phyloP scores from a whole-genome alignment of 257 asterid species.

The Solanum chiquidenum region DNA sequence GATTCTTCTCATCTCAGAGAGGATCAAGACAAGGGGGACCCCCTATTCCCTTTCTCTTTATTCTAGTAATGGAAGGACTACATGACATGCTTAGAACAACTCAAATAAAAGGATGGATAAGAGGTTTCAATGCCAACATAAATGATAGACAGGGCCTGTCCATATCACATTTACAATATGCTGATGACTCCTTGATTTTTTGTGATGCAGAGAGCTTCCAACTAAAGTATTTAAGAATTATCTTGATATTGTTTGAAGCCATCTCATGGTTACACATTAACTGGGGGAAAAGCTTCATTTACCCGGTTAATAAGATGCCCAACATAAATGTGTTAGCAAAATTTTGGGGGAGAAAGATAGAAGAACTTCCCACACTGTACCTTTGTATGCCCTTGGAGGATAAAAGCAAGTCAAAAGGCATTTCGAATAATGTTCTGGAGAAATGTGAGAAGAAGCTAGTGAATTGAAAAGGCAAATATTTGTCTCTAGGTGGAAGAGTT shows the following conservation, averaged over 20 bases:
- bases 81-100: neutral
- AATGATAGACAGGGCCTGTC: neutral
- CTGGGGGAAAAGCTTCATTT: neutral
- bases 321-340: neutral
- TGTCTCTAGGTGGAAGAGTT: neutral
- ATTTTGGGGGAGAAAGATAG: neutral
- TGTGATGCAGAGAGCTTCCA: neutral
- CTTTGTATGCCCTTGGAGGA: neutral
- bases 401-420: neutral
- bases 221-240: neutral
- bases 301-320: neutral
- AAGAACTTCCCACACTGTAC: neutral
- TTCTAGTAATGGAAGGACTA: neutral
- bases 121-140: neutral
- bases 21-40: neutral
- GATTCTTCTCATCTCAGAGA: neutral
- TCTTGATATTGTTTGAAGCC: neutral
- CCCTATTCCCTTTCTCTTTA: neutral
- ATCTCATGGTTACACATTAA: neutral
- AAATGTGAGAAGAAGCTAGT: neutral
- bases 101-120: neutral
- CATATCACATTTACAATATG: neutral
- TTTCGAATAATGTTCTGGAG: neutral
- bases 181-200: neutral
- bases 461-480: neutral